phyloP scores from a whole-genome alignment of 805 yeast genomes.

The Teunomyces barrocoloradensis region DNA sequence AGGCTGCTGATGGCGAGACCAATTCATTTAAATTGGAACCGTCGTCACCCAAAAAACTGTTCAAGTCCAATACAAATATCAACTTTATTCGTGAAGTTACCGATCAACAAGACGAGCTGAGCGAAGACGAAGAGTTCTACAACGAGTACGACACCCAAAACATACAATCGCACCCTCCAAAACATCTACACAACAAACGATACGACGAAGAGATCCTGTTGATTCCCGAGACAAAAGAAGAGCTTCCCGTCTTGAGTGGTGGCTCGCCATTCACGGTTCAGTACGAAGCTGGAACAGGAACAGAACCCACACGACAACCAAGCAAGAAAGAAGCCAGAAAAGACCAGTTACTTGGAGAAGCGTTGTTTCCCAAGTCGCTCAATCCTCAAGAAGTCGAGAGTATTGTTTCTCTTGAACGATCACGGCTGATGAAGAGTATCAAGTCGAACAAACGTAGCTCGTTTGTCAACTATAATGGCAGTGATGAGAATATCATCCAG shows the following conservation, averaged over 20 bases:
- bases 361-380: slow-evolving; percentile 68
- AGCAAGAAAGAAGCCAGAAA: slow-evolving; percentile 7
- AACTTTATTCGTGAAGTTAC: slow-evolving; percentile 31
- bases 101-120: slow-evolving; percentile 11
- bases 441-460: slow-evolving; percentile 35
- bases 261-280: slow-evolving; percentile 36
- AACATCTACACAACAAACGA: slow-evolving; percentile 14
- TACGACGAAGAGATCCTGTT: slow-evolving; percentile 30
- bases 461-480: slow-evolving; percentile 39
- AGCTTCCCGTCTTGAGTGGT: slow-evolving; percentile 13
- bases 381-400: slow-evolving; percentile 69
- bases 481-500: slow-evolving; percentile 39
- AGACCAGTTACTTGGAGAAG: slow-evolving; percentile 42
- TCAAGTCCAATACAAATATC: slow-evolving; percentile 15
- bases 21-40: no score
- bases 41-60: slow-evolving; percentile 2
- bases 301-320: background rate
- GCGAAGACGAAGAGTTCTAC: slow-evolving; percentile 9
- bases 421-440: slow-evolving; percentile 57
- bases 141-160: slow-evolving; percentile 19
- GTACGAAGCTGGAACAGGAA: slow-evolving; percentile 8
- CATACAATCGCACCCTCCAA: slow-evolving; percentile 24
- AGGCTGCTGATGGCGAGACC: background rate
- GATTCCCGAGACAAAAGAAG: slow-evolving; percentile 13
- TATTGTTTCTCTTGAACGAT: slow-evolving; percentile 68